Base-by-base conservation (phyloP, 768 basidiomycete species). In the Phlebiopsis gigantea region DNA sequence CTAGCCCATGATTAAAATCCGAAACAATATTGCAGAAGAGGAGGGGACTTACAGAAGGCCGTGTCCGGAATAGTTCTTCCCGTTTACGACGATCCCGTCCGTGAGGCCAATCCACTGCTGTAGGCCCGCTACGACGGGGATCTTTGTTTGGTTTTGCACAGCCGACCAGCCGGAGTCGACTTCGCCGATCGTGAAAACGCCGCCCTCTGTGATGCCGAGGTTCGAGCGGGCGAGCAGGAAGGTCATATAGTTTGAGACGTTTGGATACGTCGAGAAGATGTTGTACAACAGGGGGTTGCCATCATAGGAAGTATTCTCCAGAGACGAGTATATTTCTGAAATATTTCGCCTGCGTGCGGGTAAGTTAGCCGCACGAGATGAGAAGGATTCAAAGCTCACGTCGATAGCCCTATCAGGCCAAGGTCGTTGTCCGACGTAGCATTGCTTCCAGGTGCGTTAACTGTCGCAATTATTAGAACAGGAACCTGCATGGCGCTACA, bases 21-120 rank as follows among this genome's bases (percentile, higher is more conserved):
- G 39, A 9, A 19, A 22, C 29, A n/a, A 57, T 41, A n/a, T n/a
- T n/a, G n/a, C n/a, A n/a, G 2, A 7, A 47, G 24, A 15, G 19
- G 10, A 12, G 28, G 21, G 30, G 9, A 56, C 59, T 45, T 29
- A 57, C 56, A 58, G 46, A 14, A 59, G n/a, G 17, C 59, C 57
- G 31, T 52, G 45, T 4, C 61, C 58, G 0, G 55, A 22, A 34
- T 41, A 47, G 10, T 44, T 44, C 34, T 54, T 49, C 14, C 61
- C 59, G 53, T 62, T 61, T 30, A 60, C 59, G 46, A 57, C 54
- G 19, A 62, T 29, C 21, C 53, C 58, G 46, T 61, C 62, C 53
- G 56, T 58, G 19, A 55, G 14, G 17, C 42, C 43, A 12, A 53
- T n/a, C 62, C 60, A 63, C 31, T 55, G 43, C n/a, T 41, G 42